Conservation (phyloP, 2,329 filamentous ascomycete species). For the Neofusicoccum parvum region DNA sequence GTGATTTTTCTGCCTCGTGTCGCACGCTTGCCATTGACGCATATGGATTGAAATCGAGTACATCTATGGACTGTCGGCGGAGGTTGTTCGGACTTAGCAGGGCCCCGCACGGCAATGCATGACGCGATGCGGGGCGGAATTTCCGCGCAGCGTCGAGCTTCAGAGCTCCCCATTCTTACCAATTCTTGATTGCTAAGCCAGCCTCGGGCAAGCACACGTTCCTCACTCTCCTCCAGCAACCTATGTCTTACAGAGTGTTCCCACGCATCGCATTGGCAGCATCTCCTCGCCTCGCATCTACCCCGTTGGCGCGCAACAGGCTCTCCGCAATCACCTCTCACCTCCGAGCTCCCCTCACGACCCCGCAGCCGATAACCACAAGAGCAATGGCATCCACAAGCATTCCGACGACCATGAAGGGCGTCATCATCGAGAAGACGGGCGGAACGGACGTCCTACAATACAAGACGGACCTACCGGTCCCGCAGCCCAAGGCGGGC, state of each 20-base stretch:
- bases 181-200: slow-evolving; percentile 8
- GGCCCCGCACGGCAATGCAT: slow-evolving; percentile 10
- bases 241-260: slow-evolving; percentile 2
- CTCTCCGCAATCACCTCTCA: slow-evolving; percentile 9
- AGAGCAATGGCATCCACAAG: slow-evolving; percentile 48
- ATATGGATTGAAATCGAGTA: too few relatives aligned
- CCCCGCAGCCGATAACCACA: neutral
- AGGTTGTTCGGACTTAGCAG: neutral
- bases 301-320: neutral
- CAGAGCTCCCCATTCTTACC: neutral
- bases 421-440: slow-evolving; percentile 70
- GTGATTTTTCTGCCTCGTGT: neutral
- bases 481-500: slow-evolving; percentile 68
- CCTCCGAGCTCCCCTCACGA: neutral
- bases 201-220: neutral
- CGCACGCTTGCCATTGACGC: too few relatives aligned
- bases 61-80: too few relatives aligned
- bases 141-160: slow-evolving; percentile 9
- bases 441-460: slow-evolving; percentile 73
- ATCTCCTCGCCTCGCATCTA: neutral
- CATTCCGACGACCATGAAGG: slow-evolving; percentile 70
- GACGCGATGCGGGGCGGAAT: slow-evolving; percentile 6
- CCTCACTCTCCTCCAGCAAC: neutral
- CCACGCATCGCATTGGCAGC: slow-evolving; percentile 9
- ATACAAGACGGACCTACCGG: slow-evolving; percentile 69